phyloP scores from a whole-genome alignment of 768 basidiomycete species.

The Suillus clintonianus region DNA sequence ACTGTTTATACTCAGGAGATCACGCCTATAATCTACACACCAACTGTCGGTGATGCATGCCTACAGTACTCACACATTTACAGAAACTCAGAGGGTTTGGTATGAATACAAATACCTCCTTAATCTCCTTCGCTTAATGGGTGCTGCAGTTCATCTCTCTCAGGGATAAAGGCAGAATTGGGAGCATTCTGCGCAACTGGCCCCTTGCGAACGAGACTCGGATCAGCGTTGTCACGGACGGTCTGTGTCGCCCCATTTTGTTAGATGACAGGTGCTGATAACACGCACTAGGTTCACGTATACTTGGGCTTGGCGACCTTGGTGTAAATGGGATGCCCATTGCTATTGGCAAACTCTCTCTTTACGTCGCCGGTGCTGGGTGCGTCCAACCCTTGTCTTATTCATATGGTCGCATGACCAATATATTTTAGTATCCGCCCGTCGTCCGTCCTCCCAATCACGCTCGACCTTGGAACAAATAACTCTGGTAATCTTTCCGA shows the following conservation, averaged over 20 bases:
- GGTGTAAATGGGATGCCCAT: constrained; percentile 88
- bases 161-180: constrained; percentile 81
- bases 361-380: constrained; percentile 92
- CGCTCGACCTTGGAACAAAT: constrained; percentile 89
- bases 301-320: constrained; percentile 85
- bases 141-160: constrained; percentile 67
- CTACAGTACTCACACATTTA: constrained; percentile 81
- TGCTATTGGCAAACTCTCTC: constrained; percentile 87
- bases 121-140: constrained; percentile 14
- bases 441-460: constrained; percentile 77
- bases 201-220: constrained; percentile 73
- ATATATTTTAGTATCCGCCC: constrained; percentile 61
- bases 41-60: constrained; percentile 91
- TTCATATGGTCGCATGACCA: constrained; percentile 1
- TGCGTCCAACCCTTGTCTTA: constrained; percentile 31
- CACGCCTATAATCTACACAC: constrained; percentile 87
- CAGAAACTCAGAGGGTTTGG: constrained; percentile 71
- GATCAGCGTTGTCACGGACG: constrained; percentile 92
- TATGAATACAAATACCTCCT: constrained; percentile 31
- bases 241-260: constrained; percentile 35
- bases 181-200: constrained; percentile 70
- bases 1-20: constrained; percentile 41
- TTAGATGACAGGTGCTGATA: constrained; percentile 1
- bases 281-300: constrained; percentile 66
- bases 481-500: constrained; percentile 78